Conservation (phyloP, 2,329 filamentous ascomycete species). For the Nothophoma quercina region DNA sequence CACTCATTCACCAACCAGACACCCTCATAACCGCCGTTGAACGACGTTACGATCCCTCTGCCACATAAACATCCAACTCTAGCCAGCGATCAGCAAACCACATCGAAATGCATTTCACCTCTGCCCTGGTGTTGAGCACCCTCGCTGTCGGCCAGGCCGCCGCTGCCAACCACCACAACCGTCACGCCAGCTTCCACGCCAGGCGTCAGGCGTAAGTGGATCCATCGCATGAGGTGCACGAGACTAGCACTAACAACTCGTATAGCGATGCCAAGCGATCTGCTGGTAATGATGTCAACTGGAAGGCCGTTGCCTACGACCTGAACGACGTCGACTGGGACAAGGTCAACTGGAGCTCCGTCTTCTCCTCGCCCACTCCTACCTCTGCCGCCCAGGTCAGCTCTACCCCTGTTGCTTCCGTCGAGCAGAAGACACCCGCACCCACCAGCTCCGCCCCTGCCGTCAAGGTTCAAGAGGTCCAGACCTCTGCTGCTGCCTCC, state of each 20-base stretch:
- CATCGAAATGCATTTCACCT: conserved; percentile 45
- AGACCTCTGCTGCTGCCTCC: conserved; percentile 16
- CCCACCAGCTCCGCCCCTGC: conserved; percentile 12
- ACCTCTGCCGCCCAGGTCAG: conserved; percentile 15
- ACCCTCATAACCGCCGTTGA: conserved; percentile 30
- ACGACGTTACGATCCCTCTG: conserved; percentile 35
- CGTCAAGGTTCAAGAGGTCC: conserved; percentile 14
- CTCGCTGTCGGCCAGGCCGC: conserved; percentile 46
- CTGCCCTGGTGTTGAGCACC: conserved; percentile 49
- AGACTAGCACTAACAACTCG: not conserved
- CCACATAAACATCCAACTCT: conserved; percentile 18
- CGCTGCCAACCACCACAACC: conserved; percentile 40
- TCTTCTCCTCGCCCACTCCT: conserved; percentile 26
- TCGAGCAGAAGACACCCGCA: conserved; percentile 15
- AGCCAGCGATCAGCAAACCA: conserved; percentile 12
- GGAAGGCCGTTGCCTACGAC: conserved; percentile 37
- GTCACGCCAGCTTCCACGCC: conserved; percentile 48
- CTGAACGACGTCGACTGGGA: conserved; percentile 40
- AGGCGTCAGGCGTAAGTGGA: conserved; percentile 43
- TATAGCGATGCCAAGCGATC: conserved; percentile 45
- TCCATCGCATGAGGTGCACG: not conserved
- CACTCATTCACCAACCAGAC: conserved; percentile 37
- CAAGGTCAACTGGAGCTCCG: conserved; percentile 36
- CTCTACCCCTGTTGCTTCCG: conserved; percentile 8
- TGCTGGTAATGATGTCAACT: conserved; percentile 35